Conservation (phyloP, 2,329 filamentous ascomycete genomes). For the Penicillium sp. region DNA sequence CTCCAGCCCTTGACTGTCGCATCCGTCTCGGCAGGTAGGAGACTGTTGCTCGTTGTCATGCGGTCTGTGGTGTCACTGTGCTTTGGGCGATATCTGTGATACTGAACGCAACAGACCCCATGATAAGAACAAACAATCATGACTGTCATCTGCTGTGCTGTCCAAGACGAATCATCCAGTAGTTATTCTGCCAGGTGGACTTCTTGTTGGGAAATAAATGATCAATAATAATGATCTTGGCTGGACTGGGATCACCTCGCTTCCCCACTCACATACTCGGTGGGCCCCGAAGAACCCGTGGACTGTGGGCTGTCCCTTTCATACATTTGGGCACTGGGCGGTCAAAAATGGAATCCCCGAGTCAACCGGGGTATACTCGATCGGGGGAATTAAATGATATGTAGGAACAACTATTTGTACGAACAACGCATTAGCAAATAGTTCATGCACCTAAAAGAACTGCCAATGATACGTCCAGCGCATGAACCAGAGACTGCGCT, state of each 20-base stretch:
- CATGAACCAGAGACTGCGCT: constrained; percentile 1
- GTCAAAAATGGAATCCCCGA: background rate
- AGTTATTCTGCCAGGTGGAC: background rate
- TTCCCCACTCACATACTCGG: constrained; percentile 1
- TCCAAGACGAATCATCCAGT: background rate
- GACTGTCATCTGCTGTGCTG: constrained; percentile 8
- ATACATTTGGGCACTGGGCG: background rate
- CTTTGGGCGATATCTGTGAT: background rate
- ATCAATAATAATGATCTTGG: background rate
- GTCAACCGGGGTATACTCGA: background rate
- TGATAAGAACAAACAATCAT: background rate
- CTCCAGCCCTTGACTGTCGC: constrained; percentile 1
- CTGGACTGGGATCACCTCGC: background rate
- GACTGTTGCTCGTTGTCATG: background rate
- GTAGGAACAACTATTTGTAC: constrained; percentile 4
- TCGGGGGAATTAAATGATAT: background rate
- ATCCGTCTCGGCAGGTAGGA: background rate
- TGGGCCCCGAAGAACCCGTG: constrained; percentile 7
- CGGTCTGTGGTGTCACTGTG: background rate
- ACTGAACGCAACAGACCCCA: background rate
- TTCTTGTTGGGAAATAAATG: background rate
- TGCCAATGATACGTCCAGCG: constrained; percentile 15
- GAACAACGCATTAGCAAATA: constrained; percentile 11
- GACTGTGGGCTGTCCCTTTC: background rate
- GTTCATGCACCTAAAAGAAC: constrained; percentile 10